Evolutionary conservation across 257 asterid species (phyloP).

Genomic region (Nicotiana knightiana): DNA sequence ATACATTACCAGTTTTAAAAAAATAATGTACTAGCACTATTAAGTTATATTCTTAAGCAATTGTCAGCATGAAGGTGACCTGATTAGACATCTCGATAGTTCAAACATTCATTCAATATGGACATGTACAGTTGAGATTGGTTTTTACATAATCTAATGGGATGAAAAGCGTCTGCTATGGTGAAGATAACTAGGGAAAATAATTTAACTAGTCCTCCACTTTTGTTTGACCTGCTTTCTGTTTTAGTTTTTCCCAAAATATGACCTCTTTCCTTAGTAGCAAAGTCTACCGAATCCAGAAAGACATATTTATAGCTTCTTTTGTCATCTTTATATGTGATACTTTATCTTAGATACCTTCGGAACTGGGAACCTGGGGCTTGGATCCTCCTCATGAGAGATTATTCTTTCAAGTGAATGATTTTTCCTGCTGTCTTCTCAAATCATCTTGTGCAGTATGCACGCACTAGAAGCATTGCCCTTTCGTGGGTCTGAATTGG

Average conservation of each 20-base stretch:
- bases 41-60: neutral
- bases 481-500: neutral
- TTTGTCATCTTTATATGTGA: neutral
- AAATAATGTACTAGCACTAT: neutral
- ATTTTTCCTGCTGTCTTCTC: neutral
- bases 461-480: neutral
- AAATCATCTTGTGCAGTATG: constrained; percentile 8
- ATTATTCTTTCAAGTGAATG: neutral
- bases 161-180: neutral
- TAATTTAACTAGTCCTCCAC: neutral
- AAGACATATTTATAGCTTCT: neutral
- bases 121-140: neutral
- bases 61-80: neutral
- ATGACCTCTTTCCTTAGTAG: neutral
- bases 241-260: neutral
- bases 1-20: neutral
- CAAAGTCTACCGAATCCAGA: neutral
- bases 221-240: neutral
- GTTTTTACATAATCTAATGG: neutral
- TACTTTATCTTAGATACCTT: neutral
- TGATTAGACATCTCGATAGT: neutral
- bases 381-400: neutral
- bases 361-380: neutral
- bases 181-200: neutral
- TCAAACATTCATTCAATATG: neutral